Base-by-base conservation (phyloP, 306 rosid genomes). In the Mimosa pudica region DNA sequence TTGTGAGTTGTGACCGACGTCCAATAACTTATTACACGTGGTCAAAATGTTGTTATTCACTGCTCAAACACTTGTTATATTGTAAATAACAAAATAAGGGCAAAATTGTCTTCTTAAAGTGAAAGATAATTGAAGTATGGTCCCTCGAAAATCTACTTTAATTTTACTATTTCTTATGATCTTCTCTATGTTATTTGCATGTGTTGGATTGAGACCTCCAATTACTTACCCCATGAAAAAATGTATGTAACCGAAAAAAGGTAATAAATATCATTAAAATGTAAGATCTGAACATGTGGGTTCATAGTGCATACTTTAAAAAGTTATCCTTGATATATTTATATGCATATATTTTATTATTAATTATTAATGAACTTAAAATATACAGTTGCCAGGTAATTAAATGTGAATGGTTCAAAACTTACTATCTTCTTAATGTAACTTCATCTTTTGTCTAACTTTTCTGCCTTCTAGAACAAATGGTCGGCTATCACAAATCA, bases 381-480 rank as follows among this genome's bases (percentile, higher is more conserved):
- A 55, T 16, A 58, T 11, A 30, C 16, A 33, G 7, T 32, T 63
- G 3, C 10, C 30, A 1, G 20, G 8, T 48, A 9, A 48, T 3
- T 24, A 24, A 66, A 38, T n/a, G 52, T 18, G 47, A 9, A 33
- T 62, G 47, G 66, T 35, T 70, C 70, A 35, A 70, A 61, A 30
- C 76, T 71, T 65, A 47, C 76, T 55, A n/a, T n/a, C 6, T 17
- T 84, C 70, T 65, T 63, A 38, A 70, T 8, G 57, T 79, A 41
- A 46, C 79, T 54, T 81, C 78, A 74, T 13, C 70, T 71, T 85
- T 32, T 74, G 42, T 64, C 75, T 36, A 70, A 33, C 41, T 69
- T 84, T 80, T 33, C 76, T 58, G 11, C 17, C 78, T 80, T 86
- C 81, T 80, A 83, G 83, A 83, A 77, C 16, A 33, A 38, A 2